phyloP scores from a whole-genome alignment of 2,329 filamentous ascomycete genomes.

The Pestalotiopsis sp. region DNA sequence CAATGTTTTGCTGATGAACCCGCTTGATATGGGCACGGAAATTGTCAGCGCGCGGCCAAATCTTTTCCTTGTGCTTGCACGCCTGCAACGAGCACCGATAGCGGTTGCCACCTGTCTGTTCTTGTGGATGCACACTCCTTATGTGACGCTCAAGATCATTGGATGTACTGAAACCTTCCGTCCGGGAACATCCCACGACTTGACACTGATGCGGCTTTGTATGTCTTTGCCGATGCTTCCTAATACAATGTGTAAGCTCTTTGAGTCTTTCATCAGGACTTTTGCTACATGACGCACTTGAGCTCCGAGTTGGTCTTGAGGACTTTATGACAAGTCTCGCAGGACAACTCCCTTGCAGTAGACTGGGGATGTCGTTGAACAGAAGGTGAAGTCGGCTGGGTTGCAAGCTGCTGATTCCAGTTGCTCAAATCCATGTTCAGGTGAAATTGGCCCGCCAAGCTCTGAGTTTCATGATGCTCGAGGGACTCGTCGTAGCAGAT shows the following conservation, averaged over 20 bases:
- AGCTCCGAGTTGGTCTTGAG: conserved; percentile 58
- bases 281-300: conserved; percentile 46
- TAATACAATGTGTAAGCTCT: conserved; percentile 35
- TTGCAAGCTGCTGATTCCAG: conserved; percentile 19
- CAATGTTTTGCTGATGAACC: conserved; percentile 57
- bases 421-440: conserved; percentile 16
- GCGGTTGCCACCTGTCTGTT: conserved; percentile 49
- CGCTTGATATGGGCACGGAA: conserved; percentile 78
- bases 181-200: conserved; percentile 56
- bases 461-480: conserved; percentile 43
- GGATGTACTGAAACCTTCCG: conserved; percentile 72
- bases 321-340: conserved; percentile 40
- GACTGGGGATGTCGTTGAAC: conserved; percentile 12
- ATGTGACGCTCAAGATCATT: conserved; percentile 85
- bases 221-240: conserved; percentile 77
- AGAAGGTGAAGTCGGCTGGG: conserved; percentile 1
- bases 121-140: conserved; percentile 66
- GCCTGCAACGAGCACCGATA: conserved; percentile 61
- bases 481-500: conserved; percentile 40
- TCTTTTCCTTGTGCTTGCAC: conserved; percentile 66
- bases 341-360: conserved; percentile 30
- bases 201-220: conserved; percentile 68
- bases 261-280: neutral
- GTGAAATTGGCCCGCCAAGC: conserved; percentile 36
- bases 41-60: conserved; percentile 84